Evolutionary conservation across 1,284 basidiomycete genomes (phyloP), one percentile per base, ranked within the genome.

Genomic region (Heterobasidion occidentale): DNA sequence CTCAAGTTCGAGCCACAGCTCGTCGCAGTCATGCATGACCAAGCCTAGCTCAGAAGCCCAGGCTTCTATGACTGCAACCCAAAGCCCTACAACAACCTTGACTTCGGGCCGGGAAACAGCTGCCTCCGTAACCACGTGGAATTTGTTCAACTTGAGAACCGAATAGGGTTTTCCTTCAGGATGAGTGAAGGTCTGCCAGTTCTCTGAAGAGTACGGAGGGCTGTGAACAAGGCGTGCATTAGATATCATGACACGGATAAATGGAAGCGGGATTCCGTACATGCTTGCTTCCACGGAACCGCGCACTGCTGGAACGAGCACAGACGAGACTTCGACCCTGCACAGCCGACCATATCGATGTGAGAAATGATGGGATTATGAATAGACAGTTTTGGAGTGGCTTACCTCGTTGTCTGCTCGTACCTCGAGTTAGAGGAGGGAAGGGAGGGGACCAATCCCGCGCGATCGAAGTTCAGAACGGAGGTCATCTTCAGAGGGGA

Each of bases 131-230:
- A 67, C 61, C 9, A 68, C 44, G 7, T 55, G 51, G 3, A 60
- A 62, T 4, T 49, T 33, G 1, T 56, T 38, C 1, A 60, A 53
- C 36, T 58, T 54, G 1, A 56, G 58, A 27, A 66, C 38, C 11
- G 38, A 69, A 56, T 69, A 70, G 6, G 51, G 36, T 51, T 65
- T 62, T 1, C 69, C 69, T 52, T 69, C 68, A 1, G 69, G 68
- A 48, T 70, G 63, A n/a, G 59, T 51, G 47, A 57, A 49, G 0
- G 54, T 33, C 1, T 54, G 46, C 67, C 69, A 70, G 0, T 54
- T 55, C 3, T 42, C 50, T 14, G 67, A 65, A 9, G 67, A 57
- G 46, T 66, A 67, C 5, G 34, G 53, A 7, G 66, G 63, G 46
- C 67, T 69, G 52, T 47, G 33, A 27, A 45, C 36, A 9, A 47